These are phyloP conservation scores for Arachis monticola DNA, from an alignment of 331 rosid genomes.

Conservation along the genomic window DNA sequence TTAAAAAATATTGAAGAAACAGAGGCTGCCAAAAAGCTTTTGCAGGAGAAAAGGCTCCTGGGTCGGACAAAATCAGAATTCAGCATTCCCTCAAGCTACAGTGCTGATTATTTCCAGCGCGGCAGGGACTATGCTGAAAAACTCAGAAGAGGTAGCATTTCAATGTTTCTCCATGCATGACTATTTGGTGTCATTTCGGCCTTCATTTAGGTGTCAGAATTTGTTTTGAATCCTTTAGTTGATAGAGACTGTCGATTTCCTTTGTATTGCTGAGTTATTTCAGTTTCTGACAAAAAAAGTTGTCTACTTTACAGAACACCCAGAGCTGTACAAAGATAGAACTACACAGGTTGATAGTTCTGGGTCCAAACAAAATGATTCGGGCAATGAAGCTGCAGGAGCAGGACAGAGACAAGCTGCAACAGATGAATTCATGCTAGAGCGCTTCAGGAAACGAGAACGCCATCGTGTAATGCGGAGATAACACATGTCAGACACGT, in stretches of 20 bases:
- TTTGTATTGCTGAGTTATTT: slow-evolving; percentile 9
- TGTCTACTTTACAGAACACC: slow-evolving; percentile 74
- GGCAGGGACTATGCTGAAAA: slow-evolving; percentile 99
- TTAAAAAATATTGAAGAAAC: slow-evolving; percentile 95
- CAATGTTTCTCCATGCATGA: slow-evolving; percentile 19
- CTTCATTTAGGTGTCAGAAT: slow-evolving; percentile 30
- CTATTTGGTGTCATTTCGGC: slow-evolving; percentile 22
- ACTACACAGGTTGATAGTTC: slow-evolving; percentile 65
- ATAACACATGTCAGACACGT: slow-evolving; percentile 32
- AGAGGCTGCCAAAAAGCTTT: slow-evolving; percentile 92
- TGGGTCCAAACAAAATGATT: slow-evolving; percentile 63
- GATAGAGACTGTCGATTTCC: slow-evolving; percentile 11
- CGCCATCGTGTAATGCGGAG: slow-evolving; percentile 92
- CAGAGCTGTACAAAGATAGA: slow-evolving; percentile 89
- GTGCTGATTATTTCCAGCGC: slow-evolving; percentile 98
- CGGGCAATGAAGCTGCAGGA: slow-evolving; percentile 62
- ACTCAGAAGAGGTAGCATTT: slow-evolving; percentile 79
- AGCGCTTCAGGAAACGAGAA: slow-evolving; percentile 95
- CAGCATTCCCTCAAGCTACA: slow-evolving; percentile 90
- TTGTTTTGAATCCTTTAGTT: slow-evolving; percentile 4
- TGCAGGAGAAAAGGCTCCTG: slow-evolving; percentile 90
- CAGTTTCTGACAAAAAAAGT: slow-evolving; percentile 32
- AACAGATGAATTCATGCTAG: slow-evolving; percentile 90
- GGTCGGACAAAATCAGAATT: slow-evolving; percentile 81
- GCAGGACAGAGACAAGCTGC: slow-evolving; percentile 95